Base-by-base conservation (phyloP, 2,329 filamentous ascomycete species). In the Fusarium sp. region DNA sequence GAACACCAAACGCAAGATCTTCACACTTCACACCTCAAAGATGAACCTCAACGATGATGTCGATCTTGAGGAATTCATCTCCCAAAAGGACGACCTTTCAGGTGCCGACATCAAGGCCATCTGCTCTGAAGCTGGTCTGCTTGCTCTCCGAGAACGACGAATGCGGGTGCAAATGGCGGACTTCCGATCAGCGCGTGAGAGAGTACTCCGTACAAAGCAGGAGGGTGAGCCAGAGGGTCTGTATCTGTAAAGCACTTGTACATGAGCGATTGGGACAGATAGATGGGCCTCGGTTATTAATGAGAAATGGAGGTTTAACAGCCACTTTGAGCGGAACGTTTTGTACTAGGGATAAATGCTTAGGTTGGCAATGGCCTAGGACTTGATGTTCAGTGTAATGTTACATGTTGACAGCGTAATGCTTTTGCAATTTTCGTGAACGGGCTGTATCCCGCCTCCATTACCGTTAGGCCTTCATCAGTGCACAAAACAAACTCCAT, bases 141-240 rank as follows among this genome's bases (percentile, higher is more conserved):
- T 98, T 90, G 96, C 96, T 26, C 87, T 99, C 72, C 91, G 96
- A 77, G 96, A 99, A 86, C 90, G 96, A 73, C 91, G 96, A 80
- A 99, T 99, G 96, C 91, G 95, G 62, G 96, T 99, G 65, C 95
- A 98, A 84, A 99, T 99, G 96, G 94, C 95, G 13, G 96, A 99
- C 84, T 99, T 99, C 88, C 88, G 96, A 62, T 89, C 94, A 63
- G 96, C 96, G 30, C 90, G 95, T 78, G 96, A 99, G 85, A 91
- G 94, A 75, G 97, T 99, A 71, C 88, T 99, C 83, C 97, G 97
- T 86, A 99, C 97, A 55, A 99, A 99, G 91, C 96, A 93, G 80
- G 96, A 99, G 86, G 95, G 95, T 77, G 97, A 98, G 85, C 96
- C 97, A 1, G 96, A 99, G 86, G 96, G 96, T 77, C 85, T 99